phyloP scores from a whole-genome alignment of 2,329 filamentous ascomycete species.

The Zalaria sp. region DNA sequence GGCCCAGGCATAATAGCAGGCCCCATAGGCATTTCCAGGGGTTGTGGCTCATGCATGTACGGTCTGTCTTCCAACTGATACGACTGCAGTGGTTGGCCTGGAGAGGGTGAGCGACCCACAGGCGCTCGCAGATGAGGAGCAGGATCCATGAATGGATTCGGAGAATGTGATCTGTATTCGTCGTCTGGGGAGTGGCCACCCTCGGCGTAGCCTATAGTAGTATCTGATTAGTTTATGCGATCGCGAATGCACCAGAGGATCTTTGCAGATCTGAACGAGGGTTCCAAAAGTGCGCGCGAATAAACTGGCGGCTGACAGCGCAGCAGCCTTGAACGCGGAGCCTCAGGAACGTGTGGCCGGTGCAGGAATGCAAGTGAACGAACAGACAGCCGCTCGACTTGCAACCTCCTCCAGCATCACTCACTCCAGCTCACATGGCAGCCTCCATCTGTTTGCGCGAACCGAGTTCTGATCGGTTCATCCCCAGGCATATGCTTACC shows the following conservation, averaged over 20 bases:
- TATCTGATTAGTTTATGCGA: conserved; percentile 1
- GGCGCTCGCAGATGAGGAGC: conserved; percentile 19
- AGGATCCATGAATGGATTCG: conserved; percentile 34
- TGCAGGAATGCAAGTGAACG: background rate
- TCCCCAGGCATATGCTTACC: too few relatives aligned
- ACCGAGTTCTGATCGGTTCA: too few relatives aligned
- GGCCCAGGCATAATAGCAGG: conserved; percentile 45
- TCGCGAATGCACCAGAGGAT: background rate
- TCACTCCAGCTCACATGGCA: too few relatives aligned
- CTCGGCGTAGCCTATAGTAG: conserved; percentile 6
- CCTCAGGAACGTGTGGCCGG: background rate
- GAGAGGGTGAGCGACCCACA: conserved; percentile 56
- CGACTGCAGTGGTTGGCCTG: conserved; percentile 57
- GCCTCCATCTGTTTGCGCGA: too few relatives aligned
- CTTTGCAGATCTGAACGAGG: background rate
- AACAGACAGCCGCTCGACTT: too few relatives aligned
- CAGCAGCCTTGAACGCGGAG: background rate
- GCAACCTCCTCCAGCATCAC: too few relatives aligned
- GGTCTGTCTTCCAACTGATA: conserved; percentile 75
- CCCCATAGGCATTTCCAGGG: conserved; percentile 57
- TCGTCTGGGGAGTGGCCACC: conserved; percentile 10
- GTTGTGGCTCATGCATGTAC: conserved; percentile 38
- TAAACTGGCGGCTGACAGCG: background rate
- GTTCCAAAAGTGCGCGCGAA: background rate
- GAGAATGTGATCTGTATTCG: conserved; percentile 10